Evolutionary conservation across 2,329 filamentous ascomycete genomes (phyloP).

Genomic region (Albophoma yamanashiensis): DNA sequence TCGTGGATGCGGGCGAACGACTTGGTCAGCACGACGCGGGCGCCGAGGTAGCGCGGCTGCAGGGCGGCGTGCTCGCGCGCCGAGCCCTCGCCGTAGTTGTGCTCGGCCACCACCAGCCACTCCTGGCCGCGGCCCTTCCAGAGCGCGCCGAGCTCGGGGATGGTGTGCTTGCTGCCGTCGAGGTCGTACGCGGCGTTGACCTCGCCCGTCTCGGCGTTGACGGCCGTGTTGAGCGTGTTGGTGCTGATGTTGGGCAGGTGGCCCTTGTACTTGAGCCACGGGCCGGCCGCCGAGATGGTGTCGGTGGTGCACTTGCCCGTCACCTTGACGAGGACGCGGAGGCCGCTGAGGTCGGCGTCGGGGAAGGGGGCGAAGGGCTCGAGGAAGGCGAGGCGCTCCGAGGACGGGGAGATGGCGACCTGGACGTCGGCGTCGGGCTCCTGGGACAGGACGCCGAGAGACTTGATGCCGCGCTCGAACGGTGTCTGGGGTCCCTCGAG

Average conservation of each 20-base stretch:
- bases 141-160: constrained; percentile 74
- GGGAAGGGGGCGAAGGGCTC: constrained; percentile 88
- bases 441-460: constrained; percentile 63
- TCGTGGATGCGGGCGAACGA: constrained; percentile 89
- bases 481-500: constrained; percentile 48
- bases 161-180: constrained; percentile 62
- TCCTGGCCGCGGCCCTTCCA: constrained; percentile 69
- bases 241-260: constrained; percentile 96
- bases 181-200: constrained; percentile 88
- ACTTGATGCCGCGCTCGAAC: constrained; percentile 69
- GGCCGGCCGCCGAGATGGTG: constrained; percentile 92
- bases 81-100: constrained; percentile 92
- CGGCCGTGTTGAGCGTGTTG: constrained; percentile 92
- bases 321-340: constrained; percentile 90
- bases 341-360: constrained; percentile 56
- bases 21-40: constrained; percentile 73
- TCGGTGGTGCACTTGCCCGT: constrained; percentile 98
- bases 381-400: constrained; percentile 78
- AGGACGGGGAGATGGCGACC: constrained; percentile 77
- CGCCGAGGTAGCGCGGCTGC: constrained; percentile 84
- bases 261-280: constrained; percentile 99
- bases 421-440: constrained; percentile 58
- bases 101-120: constrained; percentile 94
- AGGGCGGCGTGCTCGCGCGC: constrained; percentile 84
- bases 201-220: constrained; percentile 85